Evolutionary conservation across 2,329 filamentous ascomycete genomes (phyloP).

Genomic region (Cercospora zeina): DNA sequence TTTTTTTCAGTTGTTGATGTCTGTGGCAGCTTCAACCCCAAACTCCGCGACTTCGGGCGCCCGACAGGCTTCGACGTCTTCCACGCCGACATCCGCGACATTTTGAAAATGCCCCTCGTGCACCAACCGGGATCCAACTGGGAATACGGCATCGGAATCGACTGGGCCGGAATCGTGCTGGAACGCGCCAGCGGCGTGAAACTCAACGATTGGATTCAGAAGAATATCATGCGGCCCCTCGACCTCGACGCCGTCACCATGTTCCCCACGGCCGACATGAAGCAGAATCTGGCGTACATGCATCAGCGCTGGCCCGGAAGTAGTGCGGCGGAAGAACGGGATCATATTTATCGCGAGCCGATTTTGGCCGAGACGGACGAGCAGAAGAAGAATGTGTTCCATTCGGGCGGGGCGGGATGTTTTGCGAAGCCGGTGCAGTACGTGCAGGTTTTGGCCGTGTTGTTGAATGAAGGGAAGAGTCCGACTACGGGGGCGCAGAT

Average conservation of each 20-base stretch:
- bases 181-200: conserved; percentile 48
- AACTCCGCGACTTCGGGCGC: conserved; percentile 45
- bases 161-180: conserved; percentile 53
- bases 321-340: conserved; percentile 39
- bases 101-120: conserved; percentile 56
- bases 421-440: conserved; percentile 64
- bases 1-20: not conserved
- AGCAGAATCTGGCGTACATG: conserved; percentile 58
- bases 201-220: conserved; percentile 50
- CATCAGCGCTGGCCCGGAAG: conserved; percentile 51
- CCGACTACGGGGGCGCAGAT: conserved; percentile 58
- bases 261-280: conserved; percentile 58
- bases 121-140: conserved; percentile 65
- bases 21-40: conserved; percentile 45
- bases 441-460: conserved; percentile 59
- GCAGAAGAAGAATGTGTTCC: conserved; percentile 52
- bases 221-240: conserved; percentile 51
- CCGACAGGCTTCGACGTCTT: conserved; percentile 61
- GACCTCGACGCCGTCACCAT: conserved; percentile 56
- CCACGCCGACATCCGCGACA: conserved; percentile 51
- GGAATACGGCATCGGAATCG: conserved; percentile 56
- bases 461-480: conserved; percentile 65
- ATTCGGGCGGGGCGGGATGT: conserved; percentile 63
- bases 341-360: conserved; percentile 55
- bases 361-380: conserved; percentile 49